phyloP scores from a whole-genome alignment of 2,329 filamentous ascomycete genomes.

The Fusarium stilboides region DNA sequence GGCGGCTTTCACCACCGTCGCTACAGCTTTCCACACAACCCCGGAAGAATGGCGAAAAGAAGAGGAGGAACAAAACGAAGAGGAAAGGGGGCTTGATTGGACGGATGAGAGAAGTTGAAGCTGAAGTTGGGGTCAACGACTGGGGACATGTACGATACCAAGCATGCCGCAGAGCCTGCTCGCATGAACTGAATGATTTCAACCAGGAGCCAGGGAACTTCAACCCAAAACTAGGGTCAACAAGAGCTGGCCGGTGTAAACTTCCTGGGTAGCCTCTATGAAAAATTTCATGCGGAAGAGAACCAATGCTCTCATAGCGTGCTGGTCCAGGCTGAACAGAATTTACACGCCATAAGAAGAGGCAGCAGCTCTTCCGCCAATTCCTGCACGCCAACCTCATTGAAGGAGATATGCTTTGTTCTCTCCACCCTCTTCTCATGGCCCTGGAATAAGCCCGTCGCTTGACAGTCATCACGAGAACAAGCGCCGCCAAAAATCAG shows the following conservation, averaged over 20 bases:
- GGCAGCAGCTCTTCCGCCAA: background rate
- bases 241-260: background rate
- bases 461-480: background rate
- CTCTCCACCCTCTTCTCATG: no score
- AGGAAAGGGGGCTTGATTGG: constrained; percentile 22
- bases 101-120: constrained; percentile 9
- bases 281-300: background rate
- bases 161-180: background rate
- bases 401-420: background rate
- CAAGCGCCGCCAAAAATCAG: no score
- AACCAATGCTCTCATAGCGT: background rate
- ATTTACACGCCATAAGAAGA: background rate
- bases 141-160: background rate
- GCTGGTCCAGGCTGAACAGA: background rate
- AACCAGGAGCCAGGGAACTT: background rate
- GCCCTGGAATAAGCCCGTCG: background rate
- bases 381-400: background rate
- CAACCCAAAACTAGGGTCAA: background rate
- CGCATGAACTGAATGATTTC: background rate
- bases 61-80: constrained; percentile 26
- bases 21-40: constrained; percentile 34
- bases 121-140: background rate
- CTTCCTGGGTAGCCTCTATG: background rate
- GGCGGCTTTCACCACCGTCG: constrained; percentile 31
- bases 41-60: constrained; percentile 40